A percentile compares a stretch with the other conserved stretches of the same genome.
phyloP scores from a whole-genome alignment of 2,329 filamentous ascomycete species.

The Cercospora zeina region DNA sequence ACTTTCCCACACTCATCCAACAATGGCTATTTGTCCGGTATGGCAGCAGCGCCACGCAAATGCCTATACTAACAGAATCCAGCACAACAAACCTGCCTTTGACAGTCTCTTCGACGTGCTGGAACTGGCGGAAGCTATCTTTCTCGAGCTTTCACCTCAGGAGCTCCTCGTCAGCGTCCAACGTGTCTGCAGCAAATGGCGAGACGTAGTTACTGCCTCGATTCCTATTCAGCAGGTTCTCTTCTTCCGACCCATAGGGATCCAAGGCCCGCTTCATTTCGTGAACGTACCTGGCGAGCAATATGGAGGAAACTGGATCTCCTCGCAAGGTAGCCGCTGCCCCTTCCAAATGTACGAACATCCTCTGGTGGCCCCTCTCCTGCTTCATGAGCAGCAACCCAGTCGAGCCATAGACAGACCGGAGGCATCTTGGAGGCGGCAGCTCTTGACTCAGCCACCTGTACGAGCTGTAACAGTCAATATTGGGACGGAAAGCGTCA shows the following conservation, averaged over 20 bases:
- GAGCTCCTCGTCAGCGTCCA: conserved; percentile 21
- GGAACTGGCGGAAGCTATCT: conserved; percentile 37
- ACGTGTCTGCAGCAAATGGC: conserved; percentile 20
- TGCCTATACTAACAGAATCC: neutral
- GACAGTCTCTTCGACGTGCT: conserved; percentile 22
- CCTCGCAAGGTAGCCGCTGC: neutral
- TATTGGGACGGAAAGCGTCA: neutral
- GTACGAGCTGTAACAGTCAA: neutral
- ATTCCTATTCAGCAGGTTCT: conserved; percentile 21
- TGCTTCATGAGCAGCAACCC: neutral
- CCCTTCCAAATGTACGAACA: neutral
- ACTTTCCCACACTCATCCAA: neutral
- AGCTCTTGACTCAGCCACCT: conserved; percentile 19
- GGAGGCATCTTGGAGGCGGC: conserved; percentile 20
- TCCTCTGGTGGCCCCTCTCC: neutral
- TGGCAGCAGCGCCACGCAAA: neutral
- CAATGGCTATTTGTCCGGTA: neutral
- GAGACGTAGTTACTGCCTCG: conserved; percentile 18
- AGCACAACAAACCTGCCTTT: neutral
- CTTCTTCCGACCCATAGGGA: conserved; percentile 20
- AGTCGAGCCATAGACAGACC: neutral
- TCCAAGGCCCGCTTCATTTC: neutral
- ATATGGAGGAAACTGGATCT: conserved; percentile 3
- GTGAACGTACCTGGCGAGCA: neutral
- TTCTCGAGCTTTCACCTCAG: conserved; percentile 20